Evolutionary conservation across 768 basidiomycete species (phyloP).

Genomic region (Piloderma croceum): DNA sequence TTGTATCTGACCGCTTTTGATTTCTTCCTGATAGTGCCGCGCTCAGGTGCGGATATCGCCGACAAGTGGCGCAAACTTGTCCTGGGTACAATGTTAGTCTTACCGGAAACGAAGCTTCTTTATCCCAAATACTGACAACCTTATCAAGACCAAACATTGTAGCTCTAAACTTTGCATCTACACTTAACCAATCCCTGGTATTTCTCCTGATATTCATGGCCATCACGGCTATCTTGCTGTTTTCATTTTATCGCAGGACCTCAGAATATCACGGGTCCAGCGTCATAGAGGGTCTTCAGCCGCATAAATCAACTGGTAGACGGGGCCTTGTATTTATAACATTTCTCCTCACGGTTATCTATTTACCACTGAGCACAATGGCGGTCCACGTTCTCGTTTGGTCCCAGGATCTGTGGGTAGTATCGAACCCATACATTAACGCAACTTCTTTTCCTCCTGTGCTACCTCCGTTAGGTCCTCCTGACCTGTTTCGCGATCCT

Average conservation of each 20-base stretch:
- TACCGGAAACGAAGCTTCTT: neutral
- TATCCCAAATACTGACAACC: neutral
- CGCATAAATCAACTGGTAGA: conserved; percentile 34
- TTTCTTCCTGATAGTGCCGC: conserved; percentile 29
- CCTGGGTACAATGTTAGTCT: conserved; percentile 60
- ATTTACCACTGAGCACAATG: conserved; percentile 74
- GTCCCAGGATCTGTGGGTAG: conserved; percentile 72
- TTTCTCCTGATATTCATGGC: conserved; percentile 56
- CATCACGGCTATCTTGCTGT: conserved; percentile 49
- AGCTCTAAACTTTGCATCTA: conserved; percentile 66
- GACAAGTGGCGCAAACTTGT: conserved; percentile 55
- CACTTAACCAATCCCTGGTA: conserved; percentile 51
- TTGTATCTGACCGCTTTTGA: neutral
- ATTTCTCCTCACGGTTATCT: conserved; percentile 63
- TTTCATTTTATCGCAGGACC: conserved; percentile 50
- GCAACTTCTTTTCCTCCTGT: conserved; percentile 45
- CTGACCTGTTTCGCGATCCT: conserved; percentile 51
- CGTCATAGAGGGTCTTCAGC: conserved; percentile 51
- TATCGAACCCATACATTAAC: conserved; percentile 63
- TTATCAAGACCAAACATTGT: conserved; percentile 59
- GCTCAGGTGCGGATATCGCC: conserved; percentile 30
- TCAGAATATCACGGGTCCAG: conserved; percentile 43
- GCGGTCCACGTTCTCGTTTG: conserved; percentile 71
- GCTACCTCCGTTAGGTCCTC: conserved; percentile 48
- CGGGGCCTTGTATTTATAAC: conserved; percentile 56